Evolutionary conservation across 2,329 filamentous ascomycete species (phyloP).

Genomic region (Talaromyces funiculosus): DNA sequence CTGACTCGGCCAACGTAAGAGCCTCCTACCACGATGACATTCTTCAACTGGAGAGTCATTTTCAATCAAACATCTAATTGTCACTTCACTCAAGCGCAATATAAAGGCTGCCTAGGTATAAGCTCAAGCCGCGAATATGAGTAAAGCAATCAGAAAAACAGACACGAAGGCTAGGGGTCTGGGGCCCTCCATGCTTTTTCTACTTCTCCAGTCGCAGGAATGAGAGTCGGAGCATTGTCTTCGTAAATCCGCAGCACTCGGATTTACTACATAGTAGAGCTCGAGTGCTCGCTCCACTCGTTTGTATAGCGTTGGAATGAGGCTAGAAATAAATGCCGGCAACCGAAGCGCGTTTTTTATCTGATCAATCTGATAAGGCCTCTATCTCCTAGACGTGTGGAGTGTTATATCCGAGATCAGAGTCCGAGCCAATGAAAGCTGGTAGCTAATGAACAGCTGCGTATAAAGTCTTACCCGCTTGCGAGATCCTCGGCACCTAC

Average conservation of each 20-base stretch:
- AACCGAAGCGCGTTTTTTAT: not conserved
- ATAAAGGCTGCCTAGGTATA: no score
- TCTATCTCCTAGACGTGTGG: not conserved
- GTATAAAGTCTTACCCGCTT: not conserved
- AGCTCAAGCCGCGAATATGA: not conserved
- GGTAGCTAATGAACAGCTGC: not conserved
- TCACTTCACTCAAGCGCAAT: no score
- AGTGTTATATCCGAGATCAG: not conserved
- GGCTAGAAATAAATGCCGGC: not conserved
- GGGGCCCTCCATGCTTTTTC: not conserved
- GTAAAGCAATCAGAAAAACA: not conserved
- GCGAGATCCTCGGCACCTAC: not conserved
- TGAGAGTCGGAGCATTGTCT: not conserved
- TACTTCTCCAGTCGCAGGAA: not conserved
- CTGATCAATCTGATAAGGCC: conserved; percentile 9
- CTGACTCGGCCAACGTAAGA: conserved; percentile 33
- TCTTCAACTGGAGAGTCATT: conserved; percentile 27
- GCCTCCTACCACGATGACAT: conserved; percentile 33
- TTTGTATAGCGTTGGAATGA: not conserved
- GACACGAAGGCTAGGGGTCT: not conserved
- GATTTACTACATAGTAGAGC: not conserved
- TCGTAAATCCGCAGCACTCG: conserved; percentile 2
- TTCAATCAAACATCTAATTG: not conserved
- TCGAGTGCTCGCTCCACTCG: not conserved
- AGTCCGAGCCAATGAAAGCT: not conserved